A percentile compares a stretch with the other conserved stretches of the same genome.
These are phyloP conservation scores for Cantharellus cinnabarinus DNA, from an alignment of 768 basidiomycete species.

Conservation along the genomic window DNA sequence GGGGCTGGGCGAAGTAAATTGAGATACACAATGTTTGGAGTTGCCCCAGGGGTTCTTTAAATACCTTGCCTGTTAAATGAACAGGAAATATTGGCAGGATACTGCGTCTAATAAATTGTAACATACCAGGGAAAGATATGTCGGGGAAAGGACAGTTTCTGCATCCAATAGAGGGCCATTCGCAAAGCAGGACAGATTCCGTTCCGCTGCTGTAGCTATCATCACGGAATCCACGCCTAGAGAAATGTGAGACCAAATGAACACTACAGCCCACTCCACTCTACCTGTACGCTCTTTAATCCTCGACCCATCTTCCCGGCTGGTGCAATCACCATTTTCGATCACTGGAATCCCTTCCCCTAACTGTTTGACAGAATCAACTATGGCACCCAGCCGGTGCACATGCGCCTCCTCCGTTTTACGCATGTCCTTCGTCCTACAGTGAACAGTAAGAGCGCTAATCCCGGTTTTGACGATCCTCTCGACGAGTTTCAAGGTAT, in stretches of 20 bases:
- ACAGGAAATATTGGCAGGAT: too few species aligned
- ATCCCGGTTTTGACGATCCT: conserved; percentile 76
- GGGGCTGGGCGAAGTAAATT: conserved; percentile 52
- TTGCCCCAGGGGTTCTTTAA: conserved; percentile 61
- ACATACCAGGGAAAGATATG: conserved; percentile 53
- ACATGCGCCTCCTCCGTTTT: conserved; percentile 60
- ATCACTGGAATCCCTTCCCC: conserved; percentile 69
- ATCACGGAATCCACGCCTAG: conserved; percentile 76
- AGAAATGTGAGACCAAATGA: not conserved
- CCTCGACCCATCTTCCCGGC: conserved; percentile 56
- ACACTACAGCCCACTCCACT: conserved; percentile 10
- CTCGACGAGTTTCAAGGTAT: conserved; percentile 77
- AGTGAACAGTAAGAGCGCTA: conserved; percentile 80
- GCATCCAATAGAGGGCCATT: conserved; percentile 45
- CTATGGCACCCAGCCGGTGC: conserved; percentile 63
- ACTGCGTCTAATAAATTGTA: conserved; percentile 14
- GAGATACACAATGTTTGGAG: conserved; percentile 72
- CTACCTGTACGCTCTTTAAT: conserved; percentile 56
- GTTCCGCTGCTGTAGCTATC: conserved; percentile 89
- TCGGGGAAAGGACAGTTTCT: conserved; percentile 44
- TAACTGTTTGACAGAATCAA: conserved; percentile 50
- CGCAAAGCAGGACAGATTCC: conserved; percentile 79
- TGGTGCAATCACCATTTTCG: conserved; percentile 82
- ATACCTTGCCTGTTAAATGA: conserved; percentile 31
- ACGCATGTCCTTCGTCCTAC: conserved; percentile 83